These are phyloP conservation scores for Hericium alpestre DNA, from an alignment of 768 basidiomycete species.

Conservation along the genomic window DNA sequence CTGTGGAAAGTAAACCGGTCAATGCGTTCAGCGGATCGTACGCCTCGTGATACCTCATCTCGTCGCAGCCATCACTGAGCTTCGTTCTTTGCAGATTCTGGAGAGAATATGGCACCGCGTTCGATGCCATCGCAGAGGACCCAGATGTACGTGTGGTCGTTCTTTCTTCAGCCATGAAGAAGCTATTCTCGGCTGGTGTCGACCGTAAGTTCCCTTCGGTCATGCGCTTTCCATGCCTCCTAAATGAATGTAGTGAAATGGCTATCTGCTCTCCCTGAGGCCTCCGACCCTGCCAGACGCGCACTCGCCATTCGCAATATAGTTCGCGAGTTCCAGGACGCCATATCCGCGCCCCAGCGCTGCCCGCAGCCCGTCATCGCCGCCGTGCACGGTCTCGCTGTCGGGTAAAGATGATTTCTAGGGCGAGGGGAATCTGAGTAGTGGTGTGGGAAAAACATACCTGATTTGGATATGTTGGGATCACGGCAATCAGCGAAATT, in stretches of 20 bases:
- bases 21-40: slow-evolving; percentile 9
- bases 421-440: too few relatives aligned
- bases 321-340: slow-evolving; percentile 54
- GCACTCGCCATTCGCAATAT: slow-evolving; percentile 38
- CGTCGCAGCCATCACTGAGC: not conserved
- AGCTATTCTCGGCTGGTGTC: slow-evolving; percentile 74
- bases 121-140: slow-evolving; percentile 42
- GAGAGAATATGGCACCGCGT: slow-evolving; percentile 53
- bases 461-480: too few relatives aligned
- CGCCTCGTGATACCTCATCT: not conserved
- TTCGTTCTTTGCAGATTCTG: slow-evolving; percentile 43
- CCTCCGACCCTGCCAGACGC: slow-evolving; percentile 39
- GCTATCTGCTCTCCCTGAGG: slow-evolving; percentile 20
- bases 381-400: slow-evolving; percentile 63
- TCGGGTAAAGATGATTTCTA: too few relatives aligned
- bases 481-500: too few relatives aligned
- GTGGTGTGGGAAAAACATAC: too few relatives aligned
- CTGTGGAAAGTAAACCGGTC: slow-evolving; percentile 5
- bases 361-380: slow-evolving; percentile 75
- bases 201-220: slow-evolving; percentile 42
- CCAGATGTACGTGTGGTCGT: slow-evolving; percentile 62
- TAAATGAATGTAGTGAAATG: slow-evolving; percentile 1
- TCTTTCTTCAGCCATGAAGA: slow-evolving; percentile 57
- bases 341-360: slow-evolving; percentile 56
- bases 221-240: not conserved